Conservation (phyloP, 305 asterid species). For the Plantago rigida region DNA sequence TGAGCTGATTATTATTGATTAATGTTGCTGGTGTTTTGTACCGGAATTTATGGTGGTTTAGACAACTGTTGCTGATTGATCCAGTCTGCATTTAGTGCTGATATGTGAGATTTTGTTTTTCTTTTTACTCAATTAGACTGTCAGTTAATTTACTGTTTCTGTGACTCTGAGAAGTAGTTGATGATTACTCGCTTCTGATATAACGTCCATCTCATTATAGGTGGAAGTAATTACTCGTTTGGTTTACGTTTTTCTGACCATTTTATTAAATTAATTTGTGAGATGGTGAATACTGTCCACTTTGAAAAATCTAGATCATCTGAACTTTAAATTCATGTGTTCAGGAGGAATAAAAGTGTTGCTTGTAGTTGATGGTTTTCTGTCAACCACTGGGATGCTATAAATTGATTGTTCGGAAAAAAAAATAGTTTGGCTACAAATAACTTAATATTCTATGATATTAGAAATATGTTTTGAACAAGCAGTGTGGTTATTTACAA, state of each 20-base stretch:
- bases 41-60: not conserved
- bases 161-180: conserved; percentile 1
- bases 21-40: not conserved
- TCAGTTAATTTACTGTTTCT: not conserved
- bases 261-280: not conserved
- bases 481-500: not conserved
- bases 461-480: not conserved
- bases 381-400: not conserved
- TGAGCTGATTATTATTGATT: not conserved
- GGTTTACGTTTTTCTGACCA: not conserved
- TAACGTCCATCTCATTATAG: not conserved
- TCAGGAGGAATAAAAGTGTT: not conserved
- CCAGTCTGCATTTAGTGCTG: no score
- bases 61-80: no score
- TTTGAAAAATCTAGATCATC: not conserved
- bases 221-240: not conserved
- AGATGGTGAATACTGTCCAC: not conserved
- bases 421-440: not conserved
- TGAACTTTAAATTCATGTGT: not conserved
- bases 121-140: not conserved
- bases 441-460: no score
- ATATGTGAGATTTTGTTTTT: not conserved
- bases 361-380: not conserved
- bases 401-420: not conserved
- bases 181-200: conserved; percentile 4